A percentile compares a stretch with the other conserved stretches of the same genome.
phyloP scores from a whole-genome alignment of 331 rosid genomes.

The Telfairia occidentalis region DNA sequence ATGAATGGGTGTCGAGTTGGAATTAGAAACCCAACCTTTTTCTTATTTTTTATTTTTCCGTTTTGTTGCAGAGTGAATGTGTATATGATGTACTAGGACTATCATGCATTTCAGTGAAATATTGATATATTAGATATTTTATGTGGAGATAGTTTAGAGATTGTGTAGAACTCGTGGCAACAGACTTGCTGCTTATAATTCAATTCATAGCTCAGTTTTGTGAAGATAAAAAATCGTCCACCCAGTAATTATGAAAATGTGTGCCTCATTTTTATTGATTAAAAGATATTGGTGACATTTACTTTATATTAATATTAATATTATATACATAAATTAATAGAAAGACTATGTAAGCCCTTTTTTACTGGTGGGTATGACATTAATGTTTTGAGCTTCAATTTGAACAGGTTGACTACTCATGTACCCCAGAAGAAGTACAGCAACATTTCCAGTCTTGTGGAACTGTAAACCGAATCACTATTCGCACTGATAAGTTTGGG shows the following conservation, averaged over 20 bases:
- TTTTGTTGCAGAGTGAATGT: not conserved
- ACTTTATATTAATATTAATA: not conserved
- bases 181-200: not conserved
- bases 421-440: conserved; percentile 89
- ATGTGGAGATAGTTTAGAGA: not conserved
- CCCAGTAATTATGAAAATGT: not conserved
- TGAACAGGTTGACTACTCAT: conserved; percentile 64
- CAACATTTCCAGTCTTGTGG: conserved; percentile 83
- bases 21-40: not conserved
- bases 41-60: not conserved
- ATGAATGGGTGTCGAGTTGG: not conserved
- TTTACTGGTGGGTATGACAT: not conserved
- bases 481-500: conserved; percentile 76
- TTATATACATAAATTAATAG: not conserved
- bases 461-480: conserved; percentile 69
- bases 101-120: not conserved
- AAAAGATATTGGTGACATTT: not conserved
- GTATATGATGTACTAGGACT: not conserved
- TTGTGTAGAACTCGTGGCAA: not conserved
- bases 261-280: not conserved
- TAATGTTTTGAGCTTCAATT: conserved; percentile 2
- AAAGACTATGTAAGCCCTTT: not conserved
- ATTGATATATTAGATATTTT: not conserved
- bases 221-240: not conserved
- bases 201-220: not conserved